phyloP scores from a whole-genome alignment of 2,329 filamentous ascomycete genomes.

The Botrytis fragariae region DNA sequence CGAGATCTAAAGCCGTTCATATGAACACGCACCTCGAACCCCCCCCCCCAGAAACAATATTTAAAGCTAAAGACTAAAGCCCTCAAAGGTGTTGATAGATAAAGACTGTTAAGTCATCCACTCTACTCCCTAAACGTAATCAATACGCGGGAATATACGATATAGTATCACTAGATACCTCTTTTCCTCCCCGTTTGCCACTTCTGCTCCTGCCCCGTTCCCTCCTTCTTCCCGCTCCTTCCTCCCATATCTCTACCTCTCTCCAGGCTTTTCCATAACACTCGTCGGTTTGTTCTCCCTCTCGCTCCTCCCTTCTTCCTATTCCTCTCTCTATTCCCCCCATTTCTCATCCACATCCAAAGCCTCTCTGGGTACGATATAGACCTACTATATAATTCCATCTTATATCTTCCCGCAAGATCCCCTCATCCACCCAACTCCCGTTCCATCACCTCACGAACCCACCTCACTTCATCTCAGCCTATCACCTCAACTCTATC shows the following conservation, averaged over 20 bases:
- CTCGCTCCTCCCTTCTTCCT: too few species aligned
- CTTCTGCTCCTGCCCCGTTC: background rate
- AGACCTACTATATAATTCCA: background rate
- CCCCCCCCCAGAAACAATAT: rapidly evolving
- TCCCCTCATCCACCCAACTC: background rate
- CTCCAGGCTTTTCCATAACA: background rate
- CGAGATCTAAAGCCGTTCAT: background rate
- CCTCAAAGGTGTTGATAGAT: background rate
- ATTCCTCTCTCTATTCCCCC: background rate
- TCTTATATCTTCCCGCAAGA: background rate
- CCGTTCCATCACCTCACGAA: background rate
- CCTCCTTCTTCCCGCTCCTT: too few species aligned
- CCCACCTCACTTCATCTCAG: background rate
- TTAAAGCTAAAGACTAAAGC: too few species aligned
- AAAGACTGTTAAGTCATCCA: background rate
- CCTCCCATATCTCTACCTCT: too few species aligned
- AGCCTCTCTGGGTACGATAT: background rate
- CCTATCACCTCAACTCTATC: background rate
- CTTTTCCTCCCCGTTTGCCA: background rate
- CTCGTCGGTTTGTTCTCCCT: background rate
- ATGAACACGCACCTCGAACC: background rate
- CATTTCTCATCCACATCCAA: background rate
- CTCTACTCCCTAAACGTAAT: background rate
- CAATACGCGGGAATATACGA: background rate
- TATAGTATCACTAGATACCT: background rate